phyloP scores from a whole-genome alignment of 306 rosid species.

The Dryas alaskensis region DNA sequence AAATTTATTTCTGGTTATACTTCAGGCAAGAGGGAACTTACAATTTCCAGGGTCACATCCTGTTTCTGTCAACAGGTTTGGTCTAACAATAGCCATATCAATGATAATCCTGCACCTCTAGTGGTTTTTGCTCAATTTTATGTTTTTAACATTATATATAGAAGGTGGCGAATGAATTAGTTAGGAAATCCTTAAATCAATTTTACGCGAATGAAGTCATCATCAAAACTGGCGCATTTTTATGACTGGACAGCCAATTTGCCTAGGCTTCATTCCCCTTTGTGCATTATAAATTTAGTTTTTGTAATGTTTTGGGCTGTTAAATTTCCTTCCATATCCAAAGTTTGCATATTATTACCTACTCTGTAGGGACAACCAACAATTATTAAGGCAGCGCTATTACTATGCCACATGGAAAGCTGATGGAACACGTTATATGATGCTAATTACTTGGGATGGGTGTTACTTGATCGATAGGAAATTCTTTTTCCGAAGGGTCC shows the following conservation, averaged over 20 bases:
- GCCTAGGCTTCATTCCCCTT: background rate
- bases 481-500: slow-evolving; percentile 82
- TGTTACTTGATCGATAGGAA: slow-evolving; percentile 84
- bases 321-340: background rate
- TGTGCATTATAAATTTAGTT: background rate
- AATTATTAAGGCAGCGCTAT: slow-evolving; percentile 82
- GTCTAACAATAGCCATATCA: background rate
- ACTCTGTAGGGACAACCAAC: slow-evolving; percentile 73
- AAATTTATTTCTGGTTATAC: background rate
- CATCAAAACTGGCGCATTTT: background rate
- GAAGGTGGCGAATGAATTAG: background rate
- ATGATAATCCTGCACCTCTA: background rate
- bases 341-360: background rate
- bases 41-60: slow-evolving; percentile 97
- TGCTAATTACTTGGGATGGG: slow-evolving; percentile 87
- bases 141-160: background rate
- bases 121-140: background rate
- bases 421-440: slow-evolving; percentile 97
- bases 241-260: background rate
- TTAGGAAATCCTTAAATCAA: background rate
- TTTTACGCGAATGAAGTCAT: background rate
- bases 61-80: slow-evolving; percentile 86
- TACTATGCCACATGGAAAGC: slow-evolving; percentile 99
- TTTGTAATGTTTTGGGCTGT: background rate
- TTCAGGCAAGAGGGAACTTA: slow-evolving; percentile 69